Base-by-base conservation (phyloP, 164 flowering plant species). In the Tetrastigma voinierianum region DNA sequence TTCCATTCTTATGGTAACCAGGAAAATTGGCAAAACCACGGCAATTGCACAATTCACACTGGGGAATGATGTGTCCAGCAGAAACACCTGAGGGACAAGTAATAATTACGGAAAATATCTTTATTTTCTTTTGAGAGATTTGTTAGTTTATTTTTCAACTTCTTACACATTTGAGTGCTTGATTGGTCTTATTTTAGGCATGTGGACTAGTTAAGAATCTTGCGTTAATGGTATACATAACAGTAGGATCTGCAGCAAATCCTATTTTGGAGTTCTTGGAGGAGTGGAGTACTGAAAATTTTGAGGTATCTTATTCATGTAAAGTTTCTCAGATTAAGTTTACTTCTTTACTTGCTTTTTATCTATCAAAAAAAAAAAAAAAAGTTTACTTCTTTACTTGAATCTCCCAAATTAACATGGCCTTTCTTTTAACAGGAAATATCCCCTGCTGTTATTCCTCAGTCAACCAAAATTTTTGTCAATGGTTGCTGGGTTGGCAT, bases 61-160 rank as follows among this genome's bases (percentile, higher is more conserved):
- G 98, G 99, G 99, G 99, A 61, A 96, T 96, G 95, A 90, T 96
- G 99, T 96, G 99, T 72, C 99, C 99, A 54, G 98, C 99, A 46
- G 98, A 96, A 83, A 96, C 99, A 9, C 98, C 99, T 46, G 99
- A 96, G 82, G 99, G 99, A 75, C 99, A 93, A 72, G 98, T 90
- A 59, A 70, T 56, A 47, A 19, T 65, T 40, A 4, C 16, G 14
- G 25, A 65, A 51, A 7, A 32, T 32, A 32, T 32, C 0, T 32
- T 64, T 58, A 16, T 44, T 51, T 57, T 48, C 3, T 43, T 14
- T 23, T 11, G 3, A 14, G 21, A 20, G 3, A 32, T 32, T 32
- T 0, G 6, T 32, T 7, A 32, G 40, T 32, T 32, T 32, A 32
- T 32, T 32, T 32, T 32, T 32, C 40, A 32, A 32, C 40, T 4